These are phyloP conservation scores for Coemansia sp. DNA, from an alignment of 192 early-diverging fungal genomes.

Conservation along the genomic window DNA sequence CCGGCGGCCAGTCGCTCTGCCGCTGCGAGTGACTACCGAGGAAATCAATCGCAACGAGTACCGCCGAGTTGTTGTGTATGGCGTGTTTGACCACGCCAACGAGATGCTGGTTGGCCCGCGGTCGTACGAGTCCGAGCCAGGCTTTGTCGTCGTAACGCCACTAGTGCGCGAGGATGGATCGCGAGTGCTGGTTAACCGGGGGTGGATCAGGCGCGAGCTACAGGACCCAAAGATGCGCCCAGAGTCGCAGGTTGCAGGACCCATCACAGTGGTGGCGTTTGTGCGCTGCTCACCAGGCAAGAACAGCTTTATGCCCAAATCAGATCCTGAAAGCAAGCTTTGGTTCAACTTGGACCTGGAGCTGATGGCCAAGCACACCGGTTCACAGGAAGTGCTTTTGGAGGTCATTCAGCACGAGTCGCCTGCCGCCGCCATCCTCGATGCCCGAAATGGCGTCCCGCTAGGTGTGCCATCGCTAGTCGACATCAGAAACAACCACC, in stretches of 20 bases:
- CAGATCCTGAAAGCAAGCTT: conserved; percentile 63
- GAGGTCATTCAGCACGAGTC: conserved; percentile 68
- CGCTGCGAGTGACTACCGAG: conserved; percentile 57
- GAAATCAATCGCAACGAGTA: conserved; percentile 68
- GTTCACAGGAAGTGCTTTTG: conserved; percentile 69
- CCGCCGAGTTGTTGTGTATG: conserved; percentile 67
- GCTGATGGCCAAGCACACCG: conserved; percentile 66
- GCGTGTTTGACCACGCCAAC: conserved; percentile 64
- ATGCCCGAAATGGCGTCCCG: conserved; percentile 60
- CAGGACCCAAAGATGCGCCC: conserved; percentile 56
- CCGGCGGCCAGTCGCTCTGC: conserved; percentile 65
- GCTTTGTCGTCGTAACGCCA: conserved; percentile 75
- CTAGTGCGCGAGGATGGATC: conserved; percentile 68
- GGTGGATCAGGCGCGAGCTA: conserved; percentile 80
- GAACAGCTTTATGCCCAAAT: conserved; percentile 62
- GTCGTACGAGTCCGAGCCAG: conserved; percentile 64
- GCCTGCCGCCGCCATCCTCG: conserved; percentile 16
- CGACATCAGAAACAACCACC: conserved; percentile 80
- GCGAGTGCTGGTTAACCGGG: conserved; percentile 78
- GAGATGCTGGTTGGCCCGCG: conserved; percentile 85
- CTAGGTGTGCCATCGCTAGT: conserved; percentile 67
- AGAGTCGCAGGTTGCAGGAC: conserved; percentile 53
- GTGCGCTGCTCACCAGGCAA: conserved; percentile 54
- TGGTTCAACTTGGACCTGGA: conserved; percentile 82
- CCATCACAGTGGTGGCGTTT: conserved; percentile 65